A percentile compares a stretch with the other conserved stretches of the same genome.
Conservation (phyloP, 208 protist species). For the Wallacemonas sp. region DNA sequence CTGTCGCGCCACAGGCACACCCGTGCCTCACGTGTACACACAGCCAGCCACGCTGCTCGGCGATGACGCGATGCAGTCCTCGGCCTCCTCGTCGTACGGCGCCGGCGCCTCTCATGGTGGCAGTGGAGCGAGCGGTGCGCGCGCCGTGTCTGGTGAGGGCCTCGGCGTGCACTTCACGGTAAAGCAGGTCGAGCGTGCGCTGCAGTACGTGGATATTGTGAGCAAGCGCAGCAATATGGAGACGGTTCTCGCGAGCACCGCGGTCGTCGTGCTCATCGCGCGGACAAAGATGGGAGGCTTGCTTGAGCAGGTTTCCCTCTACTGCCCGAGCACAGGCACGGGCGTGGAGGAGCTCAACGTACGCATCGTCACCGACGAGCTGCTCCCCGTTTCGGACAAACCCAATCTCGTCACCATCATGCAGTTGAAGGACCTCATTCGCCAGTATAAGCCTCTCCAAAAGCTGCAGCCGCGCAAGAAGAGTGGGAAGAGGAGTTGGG, state of each 20-base stretch:
- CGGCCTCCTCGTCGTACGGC: neutral
- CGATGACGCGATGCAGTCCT: neutral
- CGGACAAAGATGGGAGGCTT: conserved; percentile 65
- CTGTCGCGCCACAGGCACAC: conserved; percentile 65
- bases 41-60: conserved; percentile 49
- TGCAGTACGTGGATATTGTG: conserved; percentile 46
- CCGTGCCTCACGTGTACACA: conserved; percentile 62
- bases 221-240: conserved; percentile 52
- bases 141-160: conserved; percentile 1
- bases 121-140: neutral
- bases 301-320: conserved; percentile 79
- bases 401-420: conserved; percentile 70
- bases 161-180: conserved; percentile 20
- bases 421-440: conserved; percentile 80
- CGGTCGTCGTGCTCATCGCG: conserved; percentile 75
- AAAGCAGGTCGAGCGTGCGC: conserved; percentile 26
- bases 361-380: conserved; percentile 79
- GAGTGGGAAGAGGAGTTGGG: conserved; percentile 27
- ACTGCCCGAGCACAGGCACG: conserved; percentile 57
- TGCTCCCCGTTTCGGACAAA: conserved; percentile 68
- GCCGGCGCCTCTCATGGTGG: neutral
- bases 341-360: conserved; percentile 63
- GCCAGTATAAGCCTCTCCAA: conserved; percentile 63
- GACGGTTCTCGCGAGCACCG: conserved; percentile 58
- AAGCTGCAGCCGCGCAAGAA: conserved; percentile 35